Conservation (phyloP, 2,329 filamentous ascomycete genomes). For the Fusarium incarnatum region DNA sequence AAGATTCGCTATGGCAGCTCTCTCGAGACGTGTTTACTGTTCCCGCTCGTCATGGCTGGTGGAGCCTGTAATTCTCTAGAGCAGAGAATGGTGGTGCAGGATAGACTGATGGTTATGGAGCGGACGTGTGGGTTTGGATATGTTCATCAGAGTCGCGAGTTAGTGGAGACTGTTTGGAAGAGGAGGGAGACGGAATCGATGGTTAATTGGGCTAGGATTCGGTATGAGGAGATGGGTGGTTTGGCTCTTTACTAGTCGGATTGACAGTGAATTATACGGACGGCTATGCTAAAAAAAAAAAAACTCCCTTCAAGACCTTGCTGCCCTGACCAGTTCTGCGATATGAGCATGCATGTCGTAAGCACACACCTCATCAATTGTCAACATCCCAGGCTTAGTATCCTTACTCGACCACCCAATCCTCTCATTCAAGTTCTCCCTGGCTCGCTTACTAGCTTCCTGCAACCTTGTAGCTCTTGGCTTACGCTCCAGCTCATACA, state of each 20-base stretch:
- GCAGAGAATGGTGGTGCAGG: constrained; percentile 10
- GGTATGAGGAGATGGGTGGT: constrained; percentile 17
- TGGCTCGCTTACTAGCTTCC: constrained; percentile 21
- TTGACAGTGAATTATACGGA: too few relatives aligned
- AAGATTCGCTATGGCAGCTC: constrained; percentile 6
- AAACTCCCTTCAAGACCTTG: too few relatives aligned
- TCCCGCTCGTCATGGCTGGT: constrained; percentile 9
- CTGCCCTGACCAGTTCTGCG: constrained; percentile 16
- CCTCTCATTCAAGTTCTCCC: constrained; percentile 20
- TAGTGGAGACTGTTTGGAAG: constrained; percentile 20
- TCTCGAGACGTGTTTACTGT: not conserved
- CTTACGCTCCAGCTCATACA: constrained; percentile 17
- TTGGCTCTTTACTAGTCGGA: constrained; percentile 6
- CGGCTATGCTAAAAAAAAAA: too few relatives aligned
- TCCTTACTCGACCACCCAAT: constrained; percentile 46
- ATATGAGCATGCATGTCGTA: constrained; percentile 54
- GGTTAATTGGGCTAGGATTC: constrained; percentile 17
- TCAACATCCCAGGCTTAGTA: constrained; percentile 67
- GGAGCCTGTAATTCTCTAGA: constrained; percentile 9
- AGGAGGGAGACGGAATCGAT: constrained; percentile 9
- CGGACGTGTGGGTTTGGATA: constrained; percentile 10
- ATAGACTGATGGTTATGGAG: constrained; percentile 12
- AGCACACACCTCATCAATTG: constrained; percentile 72
- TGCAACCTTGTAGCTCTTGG: constrained; percentile 13
- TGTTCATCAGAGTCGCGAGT: constrained; percentile 13